Base-by-base conservation (phyloP, 2,329 filamentous ascomycete species). In the Whalleya microplaca region DNA sequence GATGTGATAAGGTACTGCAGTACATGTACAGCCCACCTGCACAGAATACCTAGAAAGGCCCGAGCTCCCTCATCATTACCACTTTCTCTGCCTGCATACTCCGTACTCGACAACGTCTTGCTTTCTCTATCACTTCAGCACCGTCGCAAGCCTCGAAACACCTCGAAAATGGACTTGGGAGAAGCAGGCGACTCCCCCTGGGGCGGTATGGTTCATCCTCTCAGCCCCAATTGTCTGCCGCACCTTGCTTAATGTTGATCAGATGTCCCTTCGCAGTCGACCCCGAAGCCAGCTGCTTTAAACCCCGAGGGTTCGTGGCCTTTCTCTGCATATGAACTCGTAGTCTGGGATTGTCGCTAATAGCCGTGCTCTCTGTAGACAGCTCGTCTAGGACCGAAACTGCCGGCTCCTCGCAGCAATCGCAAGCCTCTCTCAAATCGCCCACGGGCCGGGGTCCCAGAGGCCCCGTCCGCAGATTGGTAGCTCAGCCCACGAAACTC, bases 401-500 rank as follows among this genome's bases (percentile, higher is more conserved):
- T 53, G 58, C 62, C 56, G 66, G 68, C 41, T 55, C 68, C 21
- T 68, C 69, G 14, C 69, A 71, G 45, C 67, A 67, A 55, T 68
- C 69, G 21, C 68, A 71, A 61, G 46, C 65, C 8, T 67, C 68
- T 14, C 55, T 64, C 53, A 72, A 72, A 56, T 64, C 69, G 8
- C 51, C 69, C 10, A 46, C 64, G 5, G 48, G 58, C 12, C 66
- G 69, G 47, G 64, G 58, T 51, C 40, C 69, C 45, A 63, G 70
- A 56, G 69, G 68, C 23, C 70, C 70, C 10, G 67, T 72, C 54
- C 85, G 86, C 63, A 84, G 86, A 60, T 78, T 92, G 69, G 87
- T 88, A 64, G 87, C 88, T 56, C 89, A 93, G 71, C 85, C 89
- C 27, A 92, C 90, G 45, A 88, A 86, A 51, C 87, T 94, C 58